A percentile compares a stretch with the other conserved stretches of the same genome.
These are phyloP conservation scores for Entomortierella lignicola DNA, from an alignment of 192 early-diverging fungal genomes.

Conservation along the genomic window DNA sequence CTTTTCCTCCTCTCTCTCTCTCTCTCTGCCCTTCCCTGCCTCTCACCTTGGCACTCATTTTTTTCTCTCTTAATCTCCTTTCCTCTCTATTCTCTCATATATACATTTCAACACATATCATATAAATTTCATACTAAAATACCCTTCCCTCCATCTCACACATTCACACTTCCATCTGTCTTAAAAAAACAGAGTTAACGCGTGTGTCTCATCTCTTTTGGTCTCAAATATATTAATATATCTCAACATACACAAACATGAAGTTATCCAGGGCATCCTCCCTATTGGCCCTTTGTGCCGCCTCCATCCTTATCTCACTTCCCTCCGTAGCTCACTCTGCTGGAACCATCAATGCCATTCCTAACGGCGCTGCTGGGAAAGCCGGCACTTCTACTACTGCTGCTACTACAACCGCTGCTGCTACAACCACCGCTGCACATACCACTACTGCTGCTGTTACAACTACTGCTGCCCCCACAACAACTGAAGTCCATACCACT, in stretches of 20 bases:
- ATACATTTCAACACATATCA: too few relatives aligned
- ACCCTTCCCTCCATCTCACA: too few relatives aligned
- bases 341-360: neutral
- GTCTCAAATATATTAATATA: neutral
- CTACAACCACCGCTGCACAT: neutral
- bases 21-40: neutral
- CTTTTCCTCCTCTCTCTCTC: too few relatives aligned
- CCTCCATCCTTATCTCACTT: neutral
- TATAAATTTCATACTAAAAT: too few relatives aligned
- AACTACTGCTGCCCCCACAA: neutral
- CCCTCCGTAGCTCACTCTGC: neutral
- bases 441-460: neutral
- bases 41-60: too few relatives aligned
- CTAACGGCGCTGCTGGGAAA: neutral
- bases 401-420: neutral
- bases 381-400: neutral
- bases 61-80: too few relatives aligned
- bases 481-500: too few relatives aligned
- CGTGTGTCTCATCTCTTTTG: too few relatives aligned
- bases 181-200: too few relatives aligned
- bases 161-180: too few relatives aligned
- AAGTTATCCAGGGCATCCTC: slow-evolving; percentile 19
- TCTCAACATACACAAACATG: slow-evolving; percentile 13
- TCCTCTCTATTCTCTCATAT: neutral
- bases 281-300: slow-evolving; percentile 19